Base-by-base conservation (phyloP, 768 basidiomycete genomes). In the Cystoderma amianthinum region DNA sequence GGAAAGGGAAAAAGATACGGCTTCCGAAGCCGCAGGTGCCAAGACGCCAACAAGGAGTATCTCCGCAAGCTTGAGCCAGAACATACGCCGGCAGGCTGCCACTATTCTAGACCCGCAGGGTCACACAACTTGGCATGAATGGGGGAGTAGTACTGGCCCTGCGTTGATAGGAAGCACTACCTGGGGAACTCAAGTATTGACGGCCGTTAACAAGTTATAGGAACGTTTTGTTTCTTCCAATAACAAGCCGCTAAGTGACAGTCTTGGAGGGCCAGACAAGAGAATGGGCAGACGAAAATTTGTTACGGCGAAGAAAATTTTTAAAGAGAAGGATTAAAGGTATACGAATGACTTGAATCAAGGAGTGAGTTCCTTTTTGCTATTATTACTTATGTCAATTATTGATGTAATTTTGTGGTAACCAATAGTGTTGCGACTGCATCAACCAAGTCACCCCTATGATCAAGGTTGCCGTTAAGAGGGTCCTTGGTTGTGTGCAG, bases 351-450 rank as follows among this genome's bases (percentile, higher is more conserved):
- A 82, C 49, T n/a, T n/a, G n/a, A n/a, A n/a, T n/a, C n/a, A n/a
- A n/a, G n/a, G n/a, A n/a, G n/a, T n/a, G n/a, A n/a, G n/a, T n/a
- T n/a, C n/a, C n/a, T n/a, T n/a, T n/a, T n/a, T n/a, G n/a, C n/a
- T n/a, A n/a, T n/a, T n/a, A n/a, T n/a, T n/a, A n/a, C n/a, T n/a
- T n/a, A n/a, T n/a, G n/a, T n/a, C n/a, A n/a, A n/a, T n/a, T n/a
- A n/a, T n/a, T n/a, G n/a, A n/a, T n/a, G n/a, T n/a, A n/a, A n/a
- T n/a, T n/a, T n/a, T n/a, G n/a, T n/a, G n/a, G n/a, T n/a, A n/a
- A n/a, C n/a, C n/a, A n/a, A 16, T 39, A 90, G 91, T 50, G 96
- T 99, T 32, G 85, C 90, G 4, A 99, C 96, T 4, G 98, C 96
- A 2, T 87, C 92, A 19, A 92, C 92, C 3, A 97, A 95, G 55